Conservation (phyloP, 768 basidiomycete genomes). For the Mycena vulgaris region DNA sequence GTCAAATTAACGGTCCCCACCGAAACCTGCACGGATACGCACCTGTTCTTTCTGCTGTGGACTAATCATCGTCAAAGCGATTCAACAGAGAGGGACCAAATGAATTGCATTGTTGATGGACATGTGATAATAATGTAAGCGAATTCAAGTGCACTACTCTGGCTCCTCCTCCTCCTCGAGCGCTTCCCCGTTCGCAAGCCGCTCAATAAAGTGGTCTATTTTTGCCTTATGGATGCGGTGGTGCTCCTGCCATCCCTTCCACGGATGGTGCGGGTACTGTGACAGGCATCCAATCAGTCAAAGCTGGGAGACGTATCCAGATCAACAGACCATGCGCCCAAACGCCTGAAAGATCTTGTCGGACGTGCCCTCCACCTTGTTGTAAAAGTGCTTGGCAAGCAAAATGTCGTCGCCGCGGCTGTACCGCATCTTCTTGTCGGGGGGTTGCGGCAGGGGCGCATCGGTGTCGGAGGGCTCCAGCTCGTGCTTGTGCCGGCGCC, state of each 20-base stretch:
- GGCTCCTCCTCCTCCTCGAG: slow-evolving; percentile 51
- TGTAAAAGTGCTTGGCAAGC: slow-evolving; percentile 81
- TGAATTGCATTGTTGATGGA: not conserved
- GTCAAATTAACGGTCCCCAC: not conserved
- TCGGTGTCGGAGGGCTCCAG: slow-evolving; percentile 76
- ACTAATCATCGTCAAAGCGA: slow-evolving; percentile 12
- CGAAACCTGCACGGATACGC: not conserved
- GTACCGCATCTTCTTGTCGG: slow-evolving; percentile 92
- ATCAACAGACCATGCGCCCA: slow-evolving; percentile 71
- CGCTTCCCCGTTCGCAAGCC: slow-evolving; percentile 70
- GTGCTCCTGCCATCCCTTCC: slow-evolving; percentile 97
- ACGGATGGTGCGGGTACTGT: slow-evolving; percentile 90
- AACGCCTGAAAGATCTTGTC: slow-evolving; percentile 90
- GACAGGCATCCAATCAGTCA: slow-evolving; percentile 22
- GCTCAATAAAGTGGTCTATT: slow-evolving; percentile 84
- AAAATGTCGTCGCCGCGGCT: slow-evolving; percentile 84
- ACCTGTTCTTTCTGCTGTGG: slow-evolving; percentile 27
- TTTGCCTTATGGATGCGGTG: slow-evolving; percentile 90
- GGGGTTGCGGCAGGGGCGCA: slow-evolving; percentile 80
- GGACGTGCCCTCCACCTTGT: slow-evolving; percentile 84
- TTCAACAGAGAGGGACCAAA: not conserved
- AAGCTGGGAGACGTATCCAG: not conserved
- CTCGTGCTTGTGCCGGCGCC: slow-evolving; percentile 91
- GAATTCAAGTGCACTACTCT: slow-evolving; percentile 3
- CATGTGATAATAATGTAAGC: slow-evolving; percentile 17